Evolutionary conservation across 306 rosid species (phyloP).

Genomic region (Psophocarpus tetragonolobus): DNA sequence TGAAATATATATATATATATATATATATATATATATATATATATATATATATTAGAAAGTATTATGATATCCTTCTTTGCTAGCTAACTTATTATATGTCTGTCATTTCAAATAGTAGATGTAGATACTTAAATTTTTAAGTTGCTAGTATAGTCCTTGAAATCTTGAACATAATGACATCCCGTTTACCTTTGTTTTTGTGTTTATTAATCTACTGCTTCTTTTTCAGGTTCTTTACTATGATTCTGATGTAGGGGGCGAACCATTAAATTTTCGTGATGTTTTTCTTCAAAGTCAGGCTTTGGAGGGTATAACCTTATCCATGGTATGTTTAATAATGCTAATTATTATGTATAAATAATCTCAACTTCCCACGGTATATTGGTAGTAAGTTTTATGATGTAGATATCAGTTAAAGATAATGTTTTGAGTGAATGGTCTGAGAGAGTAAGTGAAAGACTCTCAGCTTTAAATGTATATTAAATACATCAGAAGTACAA

Average conservation of each 20-base stretch:
- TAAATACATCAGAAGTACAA: too few species aligned
- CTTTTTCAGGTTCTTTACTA: conserved; percentile 73
- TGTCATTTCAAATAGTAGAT: conserved; percentile 4
- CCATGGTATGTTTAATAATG: conserved; percentile 71
- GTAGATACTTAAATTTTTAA: conserved; percentile 1
- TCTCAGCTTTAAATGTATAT: too few species aligned
- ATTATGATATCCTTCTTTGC: background rate
- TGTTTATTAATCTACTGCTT: conserved; percentile 29
- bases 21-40: too few species aligned
- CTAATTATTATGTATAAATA: conserved; percentile 23
- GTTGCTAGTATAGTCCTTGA: conserved; percentile 7
- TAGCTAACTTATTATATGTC: background rate
- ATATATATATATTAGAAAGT: background rate
- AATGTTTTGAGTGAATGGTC: too few species aligned
- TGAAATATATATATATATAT: too few species aligned
- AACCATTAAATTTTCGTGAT: conserved; percentile 81
- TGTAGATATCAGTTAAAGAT: background rate
- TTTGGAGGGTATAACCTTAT: conserved; percentile 83
- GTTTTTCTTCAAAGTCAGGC: conserved; percentile 98
- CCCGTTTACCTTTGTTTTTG: conserved; percentile 19
- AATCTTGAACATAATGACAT: background rate
- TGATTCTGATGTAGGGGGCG: conserved; percentile 83
- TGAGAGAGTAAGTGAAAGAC: too few species aligned
- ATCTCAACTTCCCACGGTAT: conserved; percentile 3
- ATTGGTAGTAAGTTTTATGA: background rate